A percentile compares a stretch with the other conserved stretches of the same genome.
Evolutionary conservation across 768 basidiomycete species (phyloP).

Genomic region (Termitomyces sp.): DNA sequence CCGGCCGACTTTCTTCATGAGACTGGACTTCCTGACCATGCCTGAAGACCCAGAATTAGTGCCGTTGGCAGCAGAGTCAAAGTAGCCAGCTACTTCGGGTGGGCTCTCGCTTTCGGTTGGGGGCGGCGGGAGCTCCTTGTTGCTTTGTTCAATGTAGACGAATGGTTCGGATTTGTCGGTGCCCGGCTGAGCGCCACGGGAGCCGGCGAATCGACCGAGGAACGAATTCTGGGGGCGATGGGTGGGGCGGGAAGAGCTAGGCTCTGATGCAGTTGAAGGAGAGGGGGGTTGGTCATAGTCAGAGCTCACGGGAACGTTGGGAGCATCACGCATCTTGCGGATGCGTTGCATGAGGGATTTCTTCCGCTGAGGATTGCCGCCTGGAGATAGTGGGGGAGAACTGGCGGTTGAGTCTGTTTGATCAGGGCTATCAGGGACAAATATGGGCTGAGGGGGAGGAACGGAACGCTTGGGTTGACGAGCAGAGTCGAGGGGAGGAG

Average conservation of each 20-base stretch:
- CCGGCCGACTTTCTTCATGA: conserved; percentile 76
- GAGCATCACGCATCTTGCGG: conserved; percentile 82
- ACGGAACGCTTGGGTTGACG: conserved; percentile 45
- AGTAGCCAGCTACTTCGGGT: conserved; percentile 42
- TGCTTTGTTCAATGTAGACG: conserved; percentile 59
- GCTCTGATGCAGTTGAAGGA: conserved; percentile 30
- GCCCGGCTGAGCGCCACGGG: conserved; percentile 22
- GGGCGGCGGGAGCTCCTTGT: conserved; percentile 55
- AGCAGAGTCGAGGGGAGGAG: conserved; percentile 18
- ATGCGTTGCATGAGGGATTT: conserved; percentile 88
- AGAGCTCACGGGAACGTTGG: conserved; percentile 69
- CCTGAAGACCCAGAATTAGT: conserved; percentile 29
- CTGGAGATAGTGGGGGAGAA: conserved; percentile 41
- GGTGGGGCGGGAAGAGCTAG: conserved; percentile 46
- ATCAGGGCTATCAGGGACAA: conserved; percentile 52
- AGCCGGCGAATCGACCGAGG: conserved; percentile 60
- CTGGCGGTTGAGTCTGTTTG: conserved; percentile 27
- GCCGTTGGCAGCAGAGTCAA: conserved; percentile 35
- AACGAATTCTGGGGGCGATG: conserved; percentile 75
- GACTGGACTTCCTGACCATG: conserved; percentile 70
- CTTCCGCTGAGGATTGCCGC: conserved; percentile 58
- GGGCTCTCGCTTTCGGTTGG: conserved; percentile 24
- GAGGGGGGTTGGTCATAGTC: conserved; percentile 42
- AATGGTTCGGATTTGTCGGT: conserved; percentile 51
- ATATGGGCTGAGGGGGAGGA: conserved; percentile 83